A percentile compares a stretch with the other conserved stretches of the same genome.
phyloP scores from a whole-genome alignment of 2,329 filamentous ascomycete genomes.

The Neophaeococcomyces mojaviensis region DNA sequence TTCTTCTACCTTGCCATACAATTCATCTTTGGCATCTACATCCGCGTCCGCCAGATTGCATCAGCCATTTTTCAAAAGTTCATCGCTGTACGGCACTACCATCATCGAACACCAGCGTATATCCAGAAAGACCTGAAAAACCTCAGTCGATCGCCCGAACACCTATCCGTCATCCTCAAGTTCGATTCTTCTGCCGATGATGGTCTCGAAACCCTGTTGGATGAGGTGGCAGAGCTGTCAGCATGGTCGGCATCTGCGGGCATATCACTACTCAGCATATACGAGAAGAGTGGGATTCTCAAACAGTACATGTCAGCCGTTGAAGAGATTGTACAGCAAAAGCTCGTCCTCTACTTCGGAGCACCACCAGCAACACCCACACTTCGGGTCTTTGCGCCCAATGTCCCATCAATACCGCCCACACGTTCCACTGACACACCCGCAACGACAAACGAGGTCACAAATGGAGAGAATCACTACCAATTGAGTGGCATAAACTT shows the following conservation, averaged over 20 bases:
- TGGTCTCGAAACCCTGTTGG: slow-evolving; percentile 75
- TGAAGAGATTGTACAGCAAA: slow-evolving; percentile 69
- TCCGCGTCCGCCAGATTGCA: slow-evolving; percentile 72
- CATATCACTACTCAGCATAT: slow-evolving; percentile 80
- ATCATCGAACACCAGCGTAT: slow-evolving; percentile 88
- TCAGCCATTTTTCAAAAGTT: slow-evolving; percentile 70
- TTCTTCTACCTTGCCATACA: slow-evolving; percentile 49
- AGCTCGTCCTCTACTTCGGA: slow-evolving; percentile 83
- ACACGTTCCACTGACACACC: slow-evolving; percentile 12
- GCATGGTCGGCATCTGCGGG: slow-evolving; percentile 90
- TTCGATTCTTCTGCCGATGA: slow-evolving; percentile 60
- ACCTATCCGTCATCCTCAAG: slow-evolving; percentile 79
- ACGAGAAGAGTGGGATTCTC: slow-evolving; percentile 78
- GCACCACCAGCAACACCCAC: slow-evolving; percentile 55
- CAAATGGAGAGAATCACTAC: slow-evolving; percentile 1
- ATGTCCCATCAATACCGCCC: slow-evolving; percentile 46
- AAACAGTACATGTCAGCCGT: slow-evolving; percentile 84
- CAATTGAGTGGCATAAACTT: slow-evolving; percentile 29
- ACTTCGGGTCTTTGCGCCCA: slow-evolving; percentile 65
- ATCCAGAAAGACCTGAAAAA: slow-evolving; percentile 78
- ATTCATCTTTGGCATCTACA: slow-evolving; percentile 78
- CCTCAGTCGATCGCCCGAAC: slow-evolving; percentile 67
- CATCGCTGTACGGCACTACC: slow-evolving; percentile 80
- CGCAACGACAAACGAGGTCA: slow-evolving; percentile 18
- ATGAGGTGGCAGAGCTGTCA: slow-evolving; percentile 83